Evolutionary conservation across 345 rosid species (phyloP).

Genomic region (Lumnitzera racemosa): DNA sequence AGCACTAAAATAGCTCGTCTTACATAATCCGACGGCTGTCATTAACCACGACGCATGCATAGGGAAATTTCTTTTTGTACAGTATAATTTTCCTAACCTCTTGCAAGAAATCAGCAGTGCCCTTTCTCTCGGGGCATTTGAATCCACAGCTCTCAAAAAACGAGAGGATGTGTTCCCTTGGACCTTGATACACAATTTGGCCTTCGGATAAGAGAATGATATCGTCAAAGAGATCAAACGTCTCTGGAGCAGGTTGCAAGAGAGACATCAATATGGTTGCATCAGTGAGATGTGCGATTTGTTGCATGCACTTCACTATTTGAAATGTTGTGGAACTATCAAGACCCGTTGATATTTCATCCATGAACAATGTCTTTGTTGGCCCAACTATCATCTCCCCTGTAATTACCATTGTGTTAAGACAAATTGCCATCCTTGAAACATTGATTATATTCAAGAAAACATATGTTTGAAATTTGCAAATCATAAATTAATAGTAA

Average conservation of each 20-base stretch:
- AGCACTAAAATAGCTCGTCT: too few relatives aligned
- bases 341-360: slow-evolving; percentile 90
- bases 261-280: slow-evolving; percentile 75
- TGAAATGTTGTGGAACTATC: slow-evolving; percentile 92
- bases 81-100: slow-evolving; percentile 41
- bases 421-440: too few relatives aligned
- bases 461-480: background rate
- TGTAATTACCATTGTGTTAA: slow-evolving; percentile 8
- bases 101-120: slow-evolving; percentile 85
- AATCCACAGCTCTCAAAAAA: slow-evolving; percentile 76
- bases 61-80: too few relatives aligned
- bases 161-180: slow-evolving; percentile 48
- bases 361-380: slow-evolving; percentile 82
- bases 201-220: slow-evolving; percentile 73
- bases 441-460: too few relatives aligned
- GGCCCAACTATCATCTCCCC: slow-evolving; percentile 99
- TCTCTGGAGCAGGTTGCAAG: slow-evolving; percentile 91
- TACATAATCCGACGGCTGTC: too few relatives aligned
- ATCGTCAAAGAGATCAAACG: slow-evolving; percentile 82
- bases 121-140: slow-evolving; percentile 77
- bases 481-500: background rate
- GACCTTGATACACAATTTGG: slow-evolving; percentile 82
- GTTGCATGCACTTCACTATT: slow-evolving; percentile 82
- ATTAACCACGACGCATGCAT: too few relatives aligned
- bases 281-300: slow-evolving; percentile 62